Base-by-base conservation (phyloP, 352 stramenopile genomes). In the Halophytophthora polymorphica region DNA sequence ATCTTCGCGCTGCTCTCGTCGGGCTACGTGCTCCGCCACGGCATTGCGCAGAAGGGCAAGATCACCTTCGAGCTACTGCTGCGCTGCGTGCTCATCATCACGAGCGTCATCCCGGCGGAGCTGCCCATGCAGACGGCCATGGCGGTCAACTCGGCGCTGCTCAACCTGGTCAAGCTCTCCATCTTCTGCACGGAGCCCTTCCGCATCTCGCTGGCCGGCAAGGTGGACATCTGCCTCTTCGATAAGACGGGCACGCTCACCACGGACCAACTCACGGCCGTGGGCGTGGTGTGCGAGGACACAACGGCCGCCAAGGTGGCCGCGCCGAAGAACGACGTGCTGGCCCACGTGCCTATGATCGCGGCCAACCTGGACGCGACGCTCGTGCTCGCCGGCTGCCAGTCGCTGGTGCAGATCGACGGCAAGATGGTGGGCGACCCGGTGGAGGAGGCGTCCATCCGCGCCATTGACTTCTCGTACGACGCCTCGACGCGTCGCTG, bases 201-300 rank as follows among this genome's bases (percentile, higher is more conserved):
- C 73, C 93, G 97, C 41, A 99, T 99, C 50, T 97, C 97, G 22
- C 69, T 98, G 17, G 97, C 96, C 18, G 97, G 97, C 22, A 96
- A 98, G 45, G 88, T 99, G 2, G 82, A 98, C 63, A 88, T 98
- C 58, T 99, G 96, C 55, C 84, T 96, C 28, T 99, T 99, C 60
- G 97, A 99, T 69, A 99, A 99, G 73, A 99, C 97, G 0, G 97
- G 97, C 22, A 99, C 97, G 6, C 68, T 99, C 31, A 99, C 97
- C 0, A 98, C 86, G 19, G 97, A 99, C 66, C 86, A 98, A 58
- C 86, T 99, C 49, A 93, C 86, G 25, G 77, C 97, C 1, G 79
- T 92, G 46, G 97, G 96, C 44, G 91, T 99, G 2, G 86, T 96
- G 1, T 92, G 85, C 37, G 70, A 93, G 50, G 82, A 93, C 53